phyloP scores from a whole-genome alignment of 805 yeast species.

The Metschnikowia similis region DNA sequence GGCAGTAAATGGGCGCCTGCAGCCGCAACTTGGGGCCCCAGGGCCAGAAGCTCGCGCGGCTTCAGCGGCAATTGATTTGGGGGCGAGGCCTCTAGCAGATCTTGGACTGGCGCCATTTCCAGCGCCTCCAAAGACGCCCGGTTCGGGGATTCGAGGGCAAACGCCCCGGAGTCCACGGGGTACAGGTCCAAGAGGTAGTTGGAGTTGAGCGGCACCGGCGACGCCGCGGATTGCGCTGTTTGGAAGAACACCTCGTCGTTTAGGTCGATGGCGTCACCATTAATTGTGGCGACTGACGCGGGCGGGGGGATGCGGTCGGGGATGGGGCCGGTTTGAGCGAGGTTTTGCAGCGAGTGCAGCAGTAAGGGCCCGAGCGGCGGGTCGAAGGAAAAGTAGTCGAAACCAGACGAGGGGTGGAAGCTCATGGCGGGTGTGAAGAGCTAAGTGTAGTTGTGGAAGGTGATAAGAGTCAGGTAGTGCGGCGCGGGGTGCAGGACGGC shows the following conservation, averaged over 20 bases:
- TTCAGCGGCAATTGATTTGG: neutral
- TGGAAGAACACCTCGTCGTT: constrained; percentile 26
- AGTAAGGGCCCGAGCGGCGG: neutral
- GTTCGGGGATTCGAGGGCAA: neutral
- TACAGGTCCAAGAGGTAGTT: constrained; percentile 3
- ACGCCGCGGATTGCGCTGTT: neutral
- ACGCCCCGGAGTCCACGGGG: neutral
- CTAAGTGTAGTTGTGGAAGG: constrained; percentile 1
- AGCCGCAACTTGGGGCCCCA: neutral
- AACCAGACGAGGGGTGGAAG: neutral
- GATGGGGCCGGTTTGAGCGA: constrained; percentile 8
- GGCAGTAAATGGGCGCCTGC: neutral
- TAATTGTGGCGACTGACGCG: constrained; percentile 13
- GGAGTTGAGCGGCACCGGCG: neutral
- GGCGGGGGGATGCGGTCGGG: constrained; percentile 17
- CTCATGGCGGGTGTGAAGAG: neutral
- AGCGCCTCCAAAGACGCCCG: neutral
- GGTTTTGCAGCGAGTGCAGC: neutral
- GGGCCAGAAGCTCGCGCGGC: neutral
- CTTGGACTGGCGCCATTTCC: neutral
- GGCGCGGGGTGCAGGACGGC: neutral
- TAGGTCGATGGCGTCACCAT: constrained; percentile 19
- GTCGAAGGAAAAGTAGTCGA: neutral
- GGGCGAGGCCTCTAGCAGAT: neutral
- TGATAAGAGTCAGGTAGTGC: constrained; percentile 1